These are phyloP conservation scores for Cylindrotheca fusiformis DNA, from an alignment of 108 stramenopile species.

Conservation along the genomic window DNA sequence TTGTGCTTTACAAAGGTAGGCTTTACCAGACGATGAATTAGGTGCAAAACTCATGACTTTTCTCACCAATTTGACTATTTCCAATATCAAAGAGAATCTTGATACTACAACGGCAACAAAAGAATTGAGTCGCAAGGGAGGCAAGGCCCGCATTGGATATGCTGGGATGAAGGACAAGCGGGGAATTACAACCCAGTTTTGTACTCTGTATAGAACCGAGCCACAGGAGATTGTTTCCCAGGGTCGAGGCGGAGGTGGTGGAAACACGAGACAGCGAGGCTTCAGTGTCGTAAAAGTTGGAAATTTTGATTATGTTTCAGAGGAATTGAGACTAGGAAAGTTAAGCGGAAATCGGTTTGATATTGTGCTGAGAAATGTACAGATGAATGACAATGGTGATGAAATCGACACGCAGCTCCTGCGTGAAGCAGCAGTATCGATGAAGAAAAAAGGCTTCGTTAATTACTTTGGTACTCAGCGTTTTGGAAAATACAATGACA, in stretches of 20 bases:
- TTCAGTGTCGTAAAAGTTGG: slow-evolving; percentile 63
- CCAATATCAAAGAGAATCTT: slow-evolving; percentile 89
- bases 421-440: slow-evolving; percentile 46
- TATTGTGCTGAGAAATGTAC: slow-evolving; percentile 74
- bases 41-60: no score
- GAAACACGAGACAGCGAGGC: slow-evolving; percentile 55
- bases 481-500: slow-evolving; percentile 88
- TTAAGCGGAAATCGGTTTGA: slow-evolving; percentile 89
- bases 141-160: slow-evolving; percentile 56
- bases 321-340: slow-evolving; percentile 69
- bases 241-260: slow-evolving; percentile 28
- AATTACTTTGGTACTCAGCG: slow-evolving; percentile 96
- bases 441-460: slow-evolving; percentile 76
- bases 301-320: slow-evolving; percentile 64
- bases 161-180: slow-evolving; percentile 95
- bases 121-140: slow-evolving; percentile 61
- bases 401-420: slow-evolving; percentile 20
- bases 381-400: slow-evolving; percentile 14
- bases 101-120: slow-evolving; percentile 80
- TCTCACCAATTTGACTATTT: no score
- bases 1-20: slow-evolving; percentile 47
- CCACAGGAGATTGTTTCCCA: slow-evolving; percentile 53
- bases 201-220: slow-evolving; percentile 69
- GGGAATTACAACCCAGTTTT: slow-evolving; percentile 86
- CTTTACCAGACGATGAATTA: no score